Evolutionary conservation across 1,284 basidiomycete genomes (phyloP).

Genomic region (Anthracocystis setariae): DNA sequence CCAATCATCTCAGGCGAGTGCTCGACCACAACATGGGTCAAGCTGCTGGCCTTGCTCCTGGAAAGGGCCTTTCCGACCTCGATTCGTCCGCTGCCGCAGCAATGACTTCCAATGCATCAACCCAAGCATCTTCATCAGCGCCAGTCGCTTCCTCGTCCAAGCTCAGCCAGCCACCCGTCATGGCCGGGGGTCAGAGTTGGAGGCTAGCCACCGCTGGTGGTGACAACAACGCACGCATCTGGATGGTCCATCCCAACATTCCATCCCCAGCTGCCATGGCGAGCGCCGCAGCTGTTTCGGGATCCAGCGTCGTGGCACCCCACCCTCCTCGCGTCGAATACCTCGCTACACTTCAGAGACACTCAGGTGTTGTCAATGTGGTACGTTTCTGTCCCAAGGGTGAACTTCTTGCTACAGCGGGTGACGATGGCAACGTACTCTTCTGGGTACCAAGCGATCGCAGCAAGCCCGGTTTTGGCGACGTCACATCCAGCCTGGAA

Average conservation of each 20-base stretch:
- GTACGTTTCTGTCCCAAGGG: conserved; percentile 85
- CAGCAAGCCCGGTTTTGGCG: conserved; percentile 71
- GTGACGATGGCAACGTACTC: conserved; percentile 94
- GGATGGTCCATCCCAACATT: conserved; percentile 67
- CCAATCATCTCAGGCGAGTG: conserved; percentile 56
- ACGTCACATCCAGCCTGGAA: conserved; percentile 71
- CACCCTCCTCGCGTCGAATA: conserved; percentile 87
- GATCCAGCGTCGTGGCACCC: conserved; percentile 71
- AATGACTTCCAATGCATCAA: conserved; percentile 9
- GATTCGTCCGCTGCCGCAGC: conserved; percentile 19
- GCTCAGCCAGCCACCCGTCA: conserved; percentile 45
- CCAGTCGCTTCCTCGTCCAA: conserved; percentile 38
- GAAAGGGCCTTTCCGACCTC: conserved; percentile 49
- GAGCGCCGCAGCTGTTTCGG: conserved; percentile 73
- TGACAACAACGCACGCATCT: conserved; percentile 87
- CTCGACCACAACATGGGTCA: conserved; percentile 65
- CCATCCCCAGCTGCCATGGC: conserved; percentile 68
- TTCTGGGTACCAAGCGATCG: conserved; percentile 88
- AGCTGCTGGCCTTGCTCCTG: conserved; percentile 61
- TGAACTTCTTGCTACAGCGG: conserved; percentile 62
- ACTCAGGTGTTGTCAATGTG: conserved; percentile 95
- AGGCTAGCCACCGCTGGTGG: conserved; percentile 93
- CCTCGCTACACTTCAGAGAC: conserved; percentile 88
- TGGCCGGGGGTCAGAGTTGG: conserved; percentile 74
- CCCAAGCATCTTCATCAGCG: conserved; percentile 13